Evolutionary conservation across 1,284 basidiomycete species (phyloP).

Genomic region (Ustilago trichophora): DNA sequence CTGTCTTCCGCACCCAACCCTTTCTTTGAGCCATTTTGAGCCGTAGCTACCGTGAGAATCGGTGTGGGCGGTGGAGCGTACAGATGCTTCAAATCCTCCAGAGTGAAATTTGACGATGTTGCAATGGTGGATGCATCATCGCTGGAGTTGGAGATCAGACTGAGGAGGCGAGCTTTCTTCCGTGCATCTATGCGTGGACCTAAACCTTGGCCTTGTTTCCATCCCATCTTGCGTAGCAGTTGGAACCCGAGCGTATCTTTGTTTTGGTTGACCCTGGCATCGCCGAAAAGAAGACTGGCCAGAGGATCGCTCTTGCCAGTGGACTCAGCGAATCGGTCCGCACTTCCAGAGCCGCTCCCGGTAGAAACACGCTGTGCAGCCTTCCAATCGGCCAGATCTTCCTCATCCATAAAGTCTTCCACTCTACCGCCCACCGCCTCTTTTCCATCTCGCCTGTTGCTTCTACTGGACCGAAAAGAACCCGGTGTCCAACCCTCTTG

Average conservation of each 20-base stretch:
- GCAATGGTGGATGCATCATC: too few relatives aligned
- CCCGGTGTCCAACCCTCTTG: slow-evolving; percentile 97
- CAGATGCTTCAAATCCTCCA: slow-evolving; percentile 77
- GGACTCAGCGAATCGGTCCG: too few relatives aligned
- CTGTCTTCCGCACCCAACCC: slow-evolving; percentile 73
- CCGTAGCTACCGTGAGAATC: slow-evolving; percentile 74
- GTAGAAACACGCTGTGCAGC: slow-evolving; percentile 74
- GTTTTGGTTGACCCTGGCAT: too few relatives aligned
- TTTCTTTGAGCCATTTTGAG: slow-evolving; percentile 78
- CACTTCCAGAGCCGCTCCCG: too few relatives aligned
- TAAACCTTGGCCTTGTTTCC: slow-evolving; percentile 89
- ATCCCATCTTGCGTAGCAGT: slow-evolving; percentile 92
- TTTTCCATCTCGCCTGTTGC: too few relatives aligned
- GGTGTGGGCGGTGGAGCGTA: slow-evolving; percentile 85
- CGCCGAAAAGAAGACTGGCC: too few relatives aligned
- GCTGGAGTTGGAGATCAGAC: slow-evolving; percentile 13
- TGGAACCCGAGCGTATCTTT: slow-evolving; percentile 57
- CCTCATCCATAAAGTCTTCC: slow-evolving; percentile 99
- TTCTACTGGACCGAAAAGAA: slow-evolving; percentile 74
- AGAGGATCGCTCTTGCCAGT: too few relatives aligned
- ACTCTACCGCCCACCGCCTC: slow-evolving; percentile 73
- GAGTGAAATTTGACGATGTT: slow-evolving; percentile 2
- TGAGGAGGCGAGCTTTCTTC: slow-evolving; percentile 72
- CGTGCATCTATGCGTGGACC: slow-evolving; percentile 86
- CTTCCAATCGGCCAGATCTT: slow-evolving; percentile 84